phyloP scores from a whole-genome alignment of 305 asterid species.

The Salvia sclarea region DNA sequence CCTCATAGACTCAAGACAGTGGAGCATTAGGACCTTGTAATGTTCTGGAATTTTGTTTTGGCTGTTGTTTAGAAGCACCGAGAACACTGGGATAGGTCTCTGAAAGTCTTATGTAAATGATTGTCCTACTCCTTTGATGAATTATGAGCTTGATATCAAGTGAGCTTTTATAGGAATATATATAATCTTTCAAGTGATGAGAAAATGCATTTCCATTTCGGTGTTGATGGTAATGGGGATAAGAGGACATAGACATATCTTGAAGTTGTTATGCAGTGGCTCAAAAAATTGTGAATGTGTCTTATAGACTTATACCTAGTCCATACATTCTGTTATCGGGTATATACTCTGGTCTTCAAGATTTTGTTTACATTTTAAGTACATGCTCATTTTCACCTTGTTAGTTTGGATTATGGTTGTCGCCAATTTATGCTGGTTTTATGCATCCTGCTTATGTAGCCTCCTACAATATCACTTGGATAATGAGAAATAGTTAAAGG shows the following conservation, averaged over 20 bases:
- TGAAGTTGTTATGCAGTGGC: too few species aligned
- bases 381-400: not conserved
- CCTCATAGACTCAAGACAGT: not conserved
- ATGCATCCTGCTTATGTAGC: not conserved
- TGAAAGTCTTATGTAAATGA: not conserved
- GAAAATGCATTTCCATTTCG: too few species aligned
- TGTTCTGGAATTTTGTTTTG: not conserved
- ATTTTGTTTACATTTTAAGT: too few species aligned
- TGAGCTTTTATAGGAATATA: not conserved
- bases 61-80: not conserved
- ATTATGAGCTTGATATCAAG: not conserved
- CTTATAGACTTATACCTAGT: too few species aligned
- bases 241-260: not conserved
- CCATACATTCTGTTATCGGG: not conserved
- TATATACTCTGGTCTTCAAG: too few species aligned
- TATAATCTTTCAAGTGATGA: too few species aligned
- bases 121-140: not conserved
- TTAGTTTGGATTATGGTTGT: not conserved
- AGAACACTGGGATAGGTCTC: not conserved
- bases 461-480: not conserved
- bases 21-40: constrained; percentile 2
- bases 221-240: too few species aligned
- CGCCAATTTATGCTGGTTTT: not conserved
- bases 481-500: not conserved
- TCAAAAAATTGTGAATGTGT: too few species aligned